Percentiles rank a stretch among this genome's conserved stretches.
Conservation (phyloP, 108 stramenopile species). For the Cylindrotheca fusiformis region DNA sequence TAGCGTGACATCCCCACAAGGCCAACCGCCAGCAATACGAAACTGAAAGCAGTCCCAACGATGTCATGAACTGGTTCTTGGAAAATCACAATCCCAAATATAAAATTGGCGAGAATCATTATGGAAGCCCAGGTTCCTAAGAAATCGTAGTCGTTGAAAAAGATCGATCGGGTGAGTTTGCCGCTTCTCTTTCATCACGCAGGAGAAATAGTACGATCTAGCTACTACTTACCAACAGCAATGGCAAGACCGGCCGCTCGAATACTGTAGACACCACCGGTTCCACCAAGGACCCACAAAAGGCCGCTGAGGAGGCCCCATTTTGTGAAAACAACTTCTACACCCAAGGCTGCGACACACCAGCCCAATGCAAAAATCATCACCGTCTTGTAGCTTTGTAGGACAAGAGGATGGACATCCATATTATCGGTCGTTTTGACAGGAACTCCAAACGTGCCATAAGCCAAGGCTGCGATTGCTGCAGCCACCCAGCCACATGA, state of each 20-base stretch:
- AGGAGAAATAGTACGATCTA: background rate
- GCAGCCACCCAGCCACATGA: constrained; percentile 60
- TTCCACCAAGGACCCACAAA: constrained; percentile 56
- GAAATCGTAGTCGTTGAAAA: too few species aligned
- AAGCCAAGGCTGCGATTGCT: constrained; percentile 41
- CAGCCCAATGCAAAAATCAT: constrained; percentile 57
- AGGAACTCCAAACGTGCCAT: constrained; percentile 69
- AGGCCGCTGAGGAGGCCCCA: constrained; percentile 76
- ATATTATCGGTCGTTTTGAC: constrained; percentile 48
- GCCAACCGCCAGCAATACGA: constrained; percentile 34
- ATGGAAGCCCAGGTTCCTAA: constrained; percentile 61
- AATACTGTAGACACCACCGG: constrained; percentile 56
- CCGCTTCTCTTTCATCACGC: background rate
- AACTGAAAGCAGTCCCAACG: constrained; percentile 24
- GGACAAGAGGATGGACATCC: constrained; percentile 58
- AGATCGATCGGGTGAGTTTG: background rate
- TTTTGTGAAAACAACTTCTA: constrained; percentile 42
- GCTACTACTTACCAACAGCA: constrained; percentile 39
- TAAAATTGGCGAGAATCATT: constrained; percentile 65
- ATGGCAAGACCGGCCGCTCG: constrained; percentile 72
- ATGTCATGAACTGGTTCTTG: constrained; percentile 49
- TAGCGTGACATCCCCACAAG: constrained; percentile 49
- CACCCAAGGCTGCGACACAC: constrained; percentile 44
- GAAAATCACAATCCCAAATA: constrained; percentile 65
- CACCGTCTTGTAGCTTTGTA: constrained; percentile 58